Conservation (phyloP, 306 rosid genomes). For the Quillaja saponaria region DNA sequence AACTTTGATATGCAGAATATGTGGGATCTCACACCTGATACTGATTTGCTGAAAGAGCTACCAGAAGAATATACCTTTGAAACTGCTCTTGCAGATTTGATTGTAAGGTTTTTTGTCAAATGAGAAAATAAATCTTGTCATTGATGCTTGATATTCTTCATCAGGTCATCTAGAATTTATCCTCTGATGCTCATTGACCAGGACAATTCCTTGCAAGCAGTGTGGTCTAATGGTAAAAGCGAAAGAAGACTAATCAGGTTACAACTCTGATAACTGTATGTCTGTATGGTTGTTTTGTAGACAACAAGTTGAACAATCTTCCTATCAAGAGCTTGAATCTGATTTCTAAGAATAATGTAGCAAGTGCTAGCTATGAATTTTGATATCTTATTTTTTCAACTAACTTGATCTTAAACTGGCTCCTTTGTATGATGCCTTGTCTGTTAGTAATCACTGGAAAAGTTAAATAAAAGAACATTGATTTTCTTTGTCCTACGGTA, state of each 20-base stretch:
- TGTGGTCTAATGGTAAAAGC: constrained; percentile 45
- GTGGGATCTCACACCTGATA: constrained; percentile 75
- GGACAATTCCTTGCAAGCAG: constrained; percentile 77
- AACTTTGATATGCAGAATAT: constrained; percentile 46
- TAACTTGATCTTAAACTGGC: neutral
- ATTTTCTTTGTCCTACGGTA: neutral
- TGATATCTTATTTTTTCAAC: neutral
- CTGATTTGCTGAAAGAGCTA: constrained; percentile 50
- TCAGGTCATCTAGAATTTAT: neutral
- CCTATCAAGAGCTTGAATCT: neutral
- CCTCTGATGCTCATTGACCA: constrained; percentile 28
- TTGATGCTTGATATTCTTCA: neutral
- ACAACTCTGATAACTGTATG: neutral
- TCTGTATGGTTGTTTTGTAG: neutral
- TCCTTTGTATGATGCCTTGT: no score
- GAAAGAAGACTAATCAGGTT: constrained; percentile 47
- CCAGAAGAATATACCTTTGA: constrained; percentile 59
- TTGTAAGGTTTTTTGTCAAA: constrained; percentile 41
- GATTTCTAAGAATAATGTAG: neutral
- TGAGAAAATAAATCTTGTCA: neutral
- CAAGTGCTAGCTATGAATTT: neutral
- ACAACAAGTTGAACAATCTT: no score
- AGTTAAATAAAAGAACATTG: neutral
- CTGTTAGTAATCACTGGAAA: neutral
- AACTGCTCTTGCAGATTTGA: constrained; percentile 67